Percentiles rank a stretch among this genome's conserved stretches.
Conservation (phyloP, 2,329 filamentous ascomycete species). For the Curvularia sp. region DNA sequence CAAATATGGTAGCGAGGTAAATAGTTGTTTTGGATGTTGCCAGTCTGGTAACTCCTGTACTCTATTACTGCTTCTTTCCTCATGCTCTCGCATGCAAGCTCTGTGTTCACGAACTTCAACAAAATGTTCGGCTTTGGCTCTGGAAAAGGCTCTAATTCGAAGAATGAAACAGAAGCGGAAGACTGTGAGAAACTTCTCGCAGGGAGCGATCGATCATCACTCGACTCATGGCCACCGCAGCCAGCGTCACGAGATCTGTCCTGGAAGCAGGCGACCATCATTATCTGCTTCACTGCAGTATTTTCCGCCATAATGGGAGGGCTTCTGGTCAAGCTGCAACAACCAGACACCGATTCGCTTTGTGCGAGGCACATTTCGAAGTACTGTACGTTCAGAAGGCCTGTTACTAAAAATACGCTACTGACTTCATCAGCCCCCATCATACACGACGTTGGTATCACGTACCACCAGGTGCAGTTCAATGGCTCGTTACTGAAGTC, state of each 20-base stretch:
- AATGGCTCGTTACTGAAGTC: conserved; percentile 65
- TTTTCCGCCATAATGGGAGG: conserved; percentile 34
- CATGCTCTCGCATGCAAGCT: background rate
- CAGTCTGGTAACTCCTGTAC: background rate
- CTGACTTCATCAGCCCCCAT: conserved; percentile 36
- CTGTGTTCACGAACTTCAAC: background rate
- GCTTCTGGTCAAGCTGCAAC: conserved; percentile 22
- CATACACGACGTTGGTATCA: conserved; percentile 51
- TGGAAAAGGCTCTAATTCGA: background rate
- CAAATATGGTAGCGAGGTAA: background rate
- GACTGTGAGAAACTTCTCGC: conserved; percentile 7
- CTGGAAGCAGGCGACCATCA: background rate
- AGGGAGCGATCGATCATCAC: background rate
- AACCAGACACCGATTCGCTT: conserved; percentile 34
- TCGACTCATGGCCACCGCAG: background rate
- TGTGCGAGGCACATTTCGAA: conserved; percentile 42
- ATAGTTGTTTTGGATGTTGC: background rate
- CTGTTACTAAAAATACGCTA: background rate
- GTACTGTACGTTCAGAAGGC: conserved; percentile 35
- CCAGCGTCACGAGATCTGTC: background rate
- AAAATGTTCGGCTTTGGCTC: background rate
- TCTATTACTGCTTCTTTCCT: background rate
- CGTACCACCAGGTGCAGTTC: conserved; percentile 55
- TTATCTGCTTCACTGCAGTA: conserved; percentile 23
- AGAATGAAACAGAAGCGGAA: background rate